Conservation (phyloP, 1,284 basidiomycete species). For the Ceratobasidium sp. region DNA sequence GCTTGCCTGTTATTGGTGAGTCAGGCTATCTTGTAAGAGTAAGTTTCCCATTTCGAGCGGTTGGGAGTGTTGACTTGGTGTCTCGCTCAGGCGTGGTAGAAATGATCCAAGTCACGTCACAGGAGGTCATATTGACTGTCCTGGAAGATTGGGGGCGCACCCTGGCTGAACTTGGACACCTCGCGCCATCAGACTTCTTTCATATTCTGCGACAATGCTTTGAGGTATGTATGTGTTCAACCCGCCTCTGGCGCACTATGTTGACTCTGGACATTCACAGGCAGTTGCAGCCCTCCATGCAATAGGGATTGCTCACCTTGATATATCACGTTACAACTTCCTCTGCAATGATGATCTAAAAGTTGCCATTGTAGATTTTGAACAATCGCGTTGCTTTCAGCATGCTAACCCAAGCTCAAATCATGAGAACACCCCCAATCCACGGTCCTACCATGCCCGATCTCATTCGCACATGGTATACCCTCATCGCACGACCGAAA, state of each 20-base stretch:
- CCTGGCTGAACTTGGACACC: conserved; percentile 23
- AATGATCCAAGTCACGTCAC: not conserved
- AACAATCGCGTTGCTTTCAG: not conserved
- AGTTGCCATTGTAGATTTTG: conserved; percentile 32
- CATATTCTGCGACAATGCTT: conserved; percentile 29
- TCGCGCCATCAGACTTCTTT: conserved; percentile 17
- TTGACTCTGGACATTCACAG: not conserved
- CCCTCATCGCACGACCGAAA: conserved; percentile 29
- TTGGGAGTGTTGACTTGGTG: not conserved
- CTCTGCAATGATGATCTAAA: conserved; percentile 5
- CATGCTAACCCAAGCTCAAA: no score
- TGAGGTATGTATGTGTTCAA: not conserved
- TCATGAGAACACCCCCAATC: no score
- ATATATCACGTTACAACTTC: conserved; percentile 34
- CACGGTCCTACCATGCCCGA: not conserved
- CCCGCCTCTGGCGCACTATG: not conserved
- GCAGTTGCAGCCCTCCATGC: conserved; percentile 26
- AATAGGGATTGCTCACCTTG: conserved; percentile 33
- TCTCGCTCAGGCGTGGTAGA: conserved; percentile 6
- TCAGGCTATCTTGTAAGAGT: not conserved
- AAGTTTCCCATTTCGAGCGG: not conserved
- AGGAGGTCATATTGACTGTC: not conserved
- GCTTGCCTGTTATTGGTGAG: conserved; percentile 21
- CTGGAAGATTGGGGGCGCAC: conserved; percentile 28
- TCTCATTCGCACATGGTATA: conserved; percentile 1